phyloP scores from a whole-genome alignment of 768 basidiomycete species.

The Russula sp. region DNA sequence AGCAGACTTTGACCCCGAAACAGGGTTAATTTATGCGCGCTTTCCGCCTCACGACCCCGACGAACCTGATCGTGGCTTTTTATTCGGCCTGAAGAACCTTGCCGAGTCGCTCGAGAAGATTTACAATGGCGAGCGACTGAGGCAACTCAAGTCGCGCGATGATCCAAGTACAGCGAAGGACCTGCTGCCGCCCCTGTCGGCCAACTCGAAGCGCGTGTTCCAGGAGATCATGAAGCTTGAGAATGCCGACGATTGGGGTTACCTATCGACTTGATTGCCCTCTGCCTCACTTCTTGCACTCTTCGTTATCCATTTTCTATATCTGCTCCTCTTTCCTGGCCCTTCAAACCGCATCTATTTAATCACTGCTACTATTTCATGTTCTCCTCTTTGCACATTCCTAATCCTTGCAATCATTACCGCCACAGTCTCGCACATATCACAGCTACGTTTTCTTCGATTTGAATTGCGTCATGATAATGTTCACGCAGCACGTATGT shows the following conservation, averaged over 20 bases:
- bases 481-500: slow-evolving; percentile 14
- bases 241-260: slow-evolving; percentile 67
- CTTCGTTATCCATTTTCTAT: slow-evolving; percentile 12
- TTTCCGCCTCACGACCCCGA: slow-evolving; percentile 91
- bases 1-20: slow-evolving; percentile 74
- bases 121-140: slow-evolving; percentile 80
- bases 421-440: slow-evolving; percentile 5
- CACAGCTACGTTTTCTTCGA: slow-evolving; percentile 3
- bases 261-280: slow-evolving; percentile 57
- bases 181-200: slow-evolving; percentile 58
- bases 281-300: not conserved
- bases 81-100: slow-evolving; percentile 83
- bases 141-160: slow-evolving; percentile 55
- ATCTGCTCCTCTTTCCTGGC: slow-evolving; percentile 5
- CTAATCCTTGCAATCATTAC: slow-evolving; percentile 10
- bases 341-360: slow-evolving; percentile 11
- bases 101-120: slow-evolving; percentile 71
- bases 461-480: slow-evolving; percentile 4
- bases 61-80: slow-evolving; percentile 88
- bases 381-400: slow-evolving; percentile 4
- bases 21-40: slow-evolving; percentile 80
- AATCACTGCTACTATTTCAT: slow-evolving; percentile 16
- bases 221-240: slow-evolving; percentile 56
- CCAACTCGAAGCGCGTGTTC: slow-evolving; percentile 77
- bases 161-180: slow-evolving; percentile 40